Conservation (phyloP, 2,329 filamentous ascomycete species). For the Penicillium sp. region DNA sequence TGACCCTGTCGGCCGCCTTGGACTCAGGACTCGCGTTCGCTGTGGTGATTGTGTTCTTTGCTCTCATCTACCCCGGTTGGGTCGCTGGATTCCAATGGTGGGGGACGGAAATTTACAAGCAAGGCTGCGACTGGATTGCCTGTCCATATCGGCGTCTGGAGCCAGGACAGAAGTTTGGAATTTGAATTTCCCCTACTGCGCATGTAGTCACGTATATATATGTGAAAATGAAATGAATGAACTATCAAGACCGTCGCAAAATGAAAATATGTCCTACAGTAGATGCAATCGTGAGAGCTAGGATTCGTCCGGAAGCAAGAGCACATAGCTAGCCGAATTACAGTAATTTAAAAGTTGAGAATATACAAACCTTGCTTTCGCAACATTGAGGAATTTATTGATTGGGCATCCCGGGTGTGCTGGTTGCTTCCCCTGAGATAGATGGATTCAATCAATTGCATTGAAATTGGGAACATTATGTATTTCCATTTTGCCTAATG, state of each 20-base stretch:
- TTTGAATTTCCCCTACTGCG: not conserved
- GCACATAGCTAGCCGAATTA: no score
- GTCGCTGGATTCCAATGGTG: conserved; percentile 77
- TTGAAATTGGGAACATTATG: no score
- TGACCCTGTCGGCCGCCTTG: conserved; percentile 80
- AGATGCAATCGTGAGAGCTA: no score
- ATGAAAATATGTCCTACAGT: not conserved
- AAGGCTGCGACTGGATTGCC: conserved; percentile 81
- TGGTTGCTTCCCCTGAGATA: no score
- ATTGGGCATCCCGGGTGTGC: not conserved
- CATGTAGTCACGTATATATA: not conserved
- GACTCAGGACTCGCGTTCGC: conserved; percentile 81
- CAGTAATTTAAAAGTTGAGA: no score
- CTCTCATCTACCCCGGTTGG: conserved; percentile 76
- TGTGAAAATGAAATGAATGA: conserved; percentile 1
- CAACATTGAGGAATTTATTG: not conserved
- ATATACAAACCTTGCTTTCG: not conserved
- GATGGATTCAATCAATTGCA: no score
- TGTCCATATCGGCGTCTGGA: conserved; percentile 67
- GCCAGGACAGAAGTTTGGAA: conserved; percentile 65
- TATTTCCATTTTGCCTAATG: no score
- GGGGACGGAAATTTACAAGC: conserved; percentile 83
- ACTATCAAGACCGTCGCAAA: not conserved
- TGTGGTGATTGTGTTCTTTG: conserved; percentile 81
- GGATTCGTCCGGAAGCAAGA: no score